Conservation (phyloP, 139 green algal species). For the Coelastrella sp. region DNA sequence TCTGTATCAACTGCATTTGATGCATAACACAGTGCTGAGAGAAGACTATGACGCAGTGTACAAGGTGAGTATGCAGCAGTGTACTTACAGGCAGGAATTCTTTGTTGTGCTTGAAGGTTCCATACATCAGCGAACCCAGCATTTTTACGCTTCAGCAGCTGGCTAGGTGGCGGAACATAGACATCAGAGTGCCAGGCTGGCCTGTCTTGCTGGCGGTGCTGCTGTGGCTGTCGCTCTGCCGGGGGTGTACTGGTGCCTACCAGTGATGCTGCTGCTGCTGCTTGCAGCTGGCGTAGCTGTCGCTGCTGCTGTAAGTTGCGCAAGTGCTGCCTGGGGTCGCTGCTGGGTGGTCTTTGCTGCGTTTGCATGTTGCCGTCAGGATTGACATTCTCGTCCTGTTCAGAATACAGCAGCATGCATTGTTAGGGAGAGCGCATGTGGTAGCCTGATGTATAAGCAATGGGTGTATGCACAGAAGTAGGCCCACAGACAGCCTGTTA, state of each 20-base stretch:
- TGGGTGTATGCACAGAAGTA: too few species aligned
- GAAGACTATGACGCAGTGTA: too few species aligned
- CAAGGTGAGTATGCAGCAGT: too few species aligned
- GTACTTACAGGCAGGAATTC: neutral
- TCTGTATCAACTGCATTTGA: too few species aligned
- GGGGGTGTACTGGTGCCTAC: too few species aligned
- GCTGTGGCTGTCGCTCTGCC: neutral
- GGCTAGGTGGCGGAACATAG: neutral
- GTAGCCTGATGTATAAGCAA: too few species aligned
- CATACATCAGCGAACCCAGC: slow-evolving; percentile 4
- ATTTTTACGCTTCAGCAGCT: slow-evolving; percentile 10
- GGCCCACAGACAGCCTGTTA: too few species aligned
- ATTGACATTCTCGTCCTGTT: slow-evolving; percentile 1
- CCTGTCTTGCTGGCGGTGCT: neutral
- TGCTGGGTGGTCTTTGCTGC: neutral
- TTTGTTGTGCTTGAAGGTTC: neutral
- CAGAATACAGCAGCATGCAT: neutral
- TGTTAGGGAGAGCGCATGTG: too few species aligned
- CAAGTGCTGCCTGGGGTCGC: neutral
- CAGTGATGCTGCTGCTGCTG: slow-evolving; percentile 31
- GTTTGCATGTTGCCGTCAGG: neutral
- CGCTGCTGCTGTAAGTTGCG: slow-evolving; percentile 7
- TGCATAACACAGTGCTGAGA: too few species aligned
- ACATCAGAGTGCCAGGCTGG: slow-evolving; percentile 25
- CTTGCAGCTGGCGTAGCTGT: slow-evolving; percentile 13